Evolutionary conservation across 2,329 filamentous ascomycete species (phyloP), one percentile per base, ranked within the genome.

Genomic region (Arthrobotrys sphaeroides): DNA sequence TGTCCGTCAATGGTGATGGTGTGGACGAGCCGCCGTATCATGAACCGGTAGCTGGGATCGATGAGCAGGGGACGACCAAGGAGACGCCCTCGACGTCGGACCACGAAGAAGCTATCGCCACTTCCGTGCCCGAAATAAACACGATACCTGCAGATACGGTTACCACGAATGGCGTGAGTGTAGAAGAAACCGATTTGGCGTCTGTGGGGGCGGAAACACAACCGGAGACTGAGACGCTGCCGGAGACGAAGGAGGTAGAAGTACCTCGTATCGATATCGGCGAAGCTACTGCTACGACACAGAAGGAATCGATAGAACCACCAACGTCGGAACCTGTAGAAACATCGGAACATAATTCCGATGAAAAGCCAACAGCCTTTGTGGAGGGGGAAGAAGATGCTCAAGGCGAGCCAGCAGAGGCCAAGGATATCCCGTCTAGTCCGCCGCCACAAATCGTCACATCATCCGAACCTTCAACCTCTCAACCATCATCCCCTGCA

Each of bases 361-460:
- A 68, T 33, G 62, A 33, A 42, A 61, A 22, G n/a, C 43, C 49
- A 36, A 26, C 42, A n/a, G 4, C 12, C 12, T 12, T 16, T 20
- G 33, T 26, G 7, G 26, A 55, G 7, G 62, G 13, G 2, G 31
- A 38, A 13, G 31, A 20, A 40, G 69, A 73, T 45, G 61, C 60
- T 18, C 24, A 64, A 5, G 62, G 45, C 2, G 62, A 74, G 43
- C 47, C 33, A 20, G 18, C 22, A n/a, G 20, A 24, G 1, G n/a
- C 62, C 9, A 57, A 55, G 4, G 70, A 61, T 18, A 38, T 33
- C 28, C 70, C 70, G 6, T 74, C 70, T 5, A 68, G 43, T 51
- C 64, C 70, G 1, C 59, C 62, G 12, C 70, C 70, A n/a, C 70
- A 68, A 43, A 74, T 74, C 40, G 43, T 74, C 62, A 68, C 53